Conservation (phyloP, 2,329 filamentous ascomycete species). For the Beauveria rudraprayagi region DNA sequence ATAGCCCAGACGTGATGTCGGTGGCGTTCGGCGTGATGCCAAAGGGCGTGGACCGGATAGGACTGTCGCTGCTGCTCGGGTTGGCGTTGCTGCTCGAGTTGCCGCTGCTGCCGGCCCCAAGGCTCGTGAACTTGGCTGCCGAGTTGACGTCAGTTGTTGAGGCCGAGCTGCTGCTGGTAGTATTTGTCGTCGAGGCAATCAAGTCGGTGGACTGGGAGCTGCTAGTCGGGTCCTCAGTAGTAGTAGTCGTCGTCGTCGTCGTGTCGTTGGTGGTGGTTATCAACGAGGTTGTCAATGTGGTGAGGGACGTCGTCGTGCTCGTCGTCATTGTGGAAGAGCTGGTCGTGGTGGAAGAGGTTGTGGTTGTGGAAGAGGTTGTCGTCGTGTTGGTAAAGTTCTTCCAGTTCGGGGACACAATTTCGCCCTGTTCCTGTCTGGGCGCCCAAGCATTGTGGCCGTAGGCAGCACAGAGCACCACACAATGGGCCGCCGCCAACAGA, state of each 20-base stretch:
- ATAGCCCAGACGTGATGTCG: background rate
- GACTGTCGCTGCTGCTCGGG: background rate
- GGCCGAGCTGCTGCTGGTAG: background rate
- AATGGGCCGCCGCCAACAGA: conserved; percentile 4
- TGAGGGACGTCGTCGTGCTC: background rate
- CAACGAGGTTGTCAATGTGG: background rate
- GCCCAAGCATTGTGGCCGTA: background rate
- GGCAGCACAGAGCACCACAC: background rate
- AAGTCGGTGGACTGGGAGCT: background rate
- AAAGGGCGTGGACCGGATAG: background rate
- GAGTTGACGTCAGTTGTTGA: background rate
- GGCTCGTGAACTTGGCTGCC: too few relatives aligned
- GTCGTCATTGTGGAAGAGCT: background rate
- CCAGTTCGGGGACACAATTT: background rate
- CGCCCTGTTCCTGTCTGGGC: conserved; percentile 3
- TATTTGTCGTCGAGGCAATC: background rate
- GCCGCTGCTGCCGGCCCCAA: background rate
- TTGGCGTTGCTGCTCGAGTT: too few relatives aligned
- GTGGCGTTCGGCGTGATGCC: background rate
- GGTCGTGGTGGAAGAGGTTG: background rate
- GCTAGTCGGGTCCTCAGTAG: background rate
- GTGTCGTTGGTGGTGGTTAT: background rate
- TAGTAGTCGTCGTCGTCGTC: background rate
- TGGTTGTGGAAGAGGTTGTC: background rate
- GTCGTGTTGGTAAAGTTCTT: conserved; percentile 6